Evolutionary conservation across 768 basidiomycete genomes (phyloP).

Genomic region (Tylopilus rubrobrunneus): DNA sequence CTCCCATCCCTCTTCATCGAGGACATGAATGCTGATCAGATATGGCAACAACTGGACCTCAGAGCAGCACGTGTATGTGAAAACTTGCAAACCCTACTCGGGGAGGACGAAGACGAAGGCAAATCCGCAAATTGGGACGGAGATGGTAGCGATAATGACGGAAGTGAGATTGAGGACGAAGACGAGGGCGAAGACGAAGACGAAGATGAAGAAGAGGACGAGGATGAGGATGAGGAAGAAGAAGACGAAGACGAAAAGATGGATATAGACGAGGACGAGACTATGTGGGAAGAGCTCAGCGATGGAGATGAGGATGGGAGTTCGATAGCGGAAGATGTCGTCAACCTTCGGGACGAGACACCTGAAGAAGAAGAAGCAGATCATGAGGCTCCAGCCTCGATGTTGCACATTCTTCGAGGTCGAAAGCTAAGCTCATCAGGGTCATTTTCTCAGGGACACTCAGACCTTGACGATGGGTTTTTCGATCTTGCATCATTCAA

Average conservation of each 20-base stretch:
- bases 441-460: constrained; percentile 28
- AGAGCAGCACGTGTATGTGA: constrained; percentile 66
- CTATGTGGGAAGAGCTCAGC: constrained; percentile 27
- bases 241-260: constrained; percentile 33
- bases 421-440: constrained; percentile 21
- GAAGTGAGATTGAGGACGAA: constrained; percentile 22
- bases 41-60: constrained; percentile 94
- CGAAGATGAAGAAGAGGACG: constrained; percentile 18
- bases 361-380: constrained; percentile 33
- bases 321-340: constrained; percentile 24
- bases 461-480: constrained; percentile 82
- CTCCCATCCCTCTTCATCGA: constrained; percentile 70
- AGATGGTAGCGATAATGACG: constrained; percentile 16
- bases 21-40: constrained; percentile 78
- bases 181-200: constrained; percentile 10
- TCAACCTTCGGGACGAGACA: constrained; percentile 36
- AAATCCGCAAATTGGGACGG: constrained; percentile 15
- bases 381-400: constrained; percentile 18
- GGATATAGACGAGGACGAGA: constrained; percentile 23
- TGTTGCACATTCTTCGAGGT: constrained; percentile 24
- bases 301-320: constrained; percentile 22
- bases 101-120: constrained; percentile 37
- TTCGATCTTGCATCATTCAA: constrained; percentile 90
- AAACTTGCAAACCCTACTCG: constrained; percentile 65
- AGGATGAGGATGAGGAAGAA: constrained; percentile 17